Percentiles rank a stretch among this genome's conserved stretches.
Evolutionary conservation across 2,329 filamentous ascomycete species (phyloP).

Genomic region (Sclerotinia nivalis): DNA sequence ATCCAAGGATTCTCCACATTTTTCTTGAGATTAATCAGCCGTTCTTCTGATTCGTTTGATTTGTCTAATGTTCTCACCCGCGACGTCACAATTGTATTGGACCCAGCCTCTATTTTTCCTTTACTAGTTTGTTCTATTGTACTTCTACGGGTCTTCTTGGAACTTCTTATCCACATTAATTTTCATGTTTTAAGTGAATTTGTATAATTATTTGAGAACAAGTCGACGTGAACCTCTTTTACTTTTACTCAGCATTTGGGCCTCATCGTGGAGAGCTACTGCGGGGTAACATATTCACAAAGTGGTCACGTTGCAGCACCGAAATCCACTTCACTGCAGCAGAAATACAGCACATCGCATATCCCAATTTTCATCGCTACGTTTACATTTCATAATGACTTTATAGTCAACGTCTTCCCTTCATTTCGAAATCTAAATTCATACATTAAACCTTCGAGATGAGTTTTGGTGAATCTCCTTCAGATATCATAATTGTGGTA

Average conservation of each 20-base stretch:
- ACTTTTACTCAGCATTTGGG: neutral
- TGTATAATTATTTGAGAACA: neutral
- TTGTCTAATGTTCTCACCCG: neutral
- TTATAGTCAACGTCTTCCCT: conserved; percentile 6
- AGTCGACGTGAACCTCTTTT: neutral
- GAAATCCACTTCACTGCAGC: conserved; percentile 23
- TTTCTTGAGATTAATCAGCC: neutral
- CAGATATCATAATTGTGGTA: conserved; percentile 56
- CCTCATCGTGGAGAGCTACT: neutral
- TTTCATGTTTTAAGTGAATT: neutral
- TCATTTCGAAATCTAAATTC: neutral
- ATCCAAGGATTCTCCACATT: neutral
- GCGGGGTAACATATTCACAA: conserved; percentile 4
- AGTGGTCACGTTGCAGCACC: neutral
- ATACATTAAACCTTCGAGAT: conserved; percentile 28
- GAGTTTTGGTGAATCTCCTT: conserved; percentile 39
- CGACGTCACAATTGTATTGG: conserved; percentile 10
- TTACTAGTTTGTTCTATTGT: neutral
- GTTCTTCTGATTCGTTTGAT: neutral
- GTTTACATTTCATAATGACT: conserved; percentile 4
- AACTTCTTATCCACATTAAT: neutral
- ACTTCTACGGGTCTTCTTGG: conserved; percentile 7
- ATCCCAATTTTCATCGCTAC: neutral
- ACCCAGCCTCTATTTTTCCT: conserved; percentile 15
- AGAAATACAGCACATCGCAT: conserved; percentile 6